These are phyloP conservation scores for Stromatinia cepivora DNA, from an alignment of 2,329 filamentous ascomycete genomes.

Conservation along the genomic window DNA sequence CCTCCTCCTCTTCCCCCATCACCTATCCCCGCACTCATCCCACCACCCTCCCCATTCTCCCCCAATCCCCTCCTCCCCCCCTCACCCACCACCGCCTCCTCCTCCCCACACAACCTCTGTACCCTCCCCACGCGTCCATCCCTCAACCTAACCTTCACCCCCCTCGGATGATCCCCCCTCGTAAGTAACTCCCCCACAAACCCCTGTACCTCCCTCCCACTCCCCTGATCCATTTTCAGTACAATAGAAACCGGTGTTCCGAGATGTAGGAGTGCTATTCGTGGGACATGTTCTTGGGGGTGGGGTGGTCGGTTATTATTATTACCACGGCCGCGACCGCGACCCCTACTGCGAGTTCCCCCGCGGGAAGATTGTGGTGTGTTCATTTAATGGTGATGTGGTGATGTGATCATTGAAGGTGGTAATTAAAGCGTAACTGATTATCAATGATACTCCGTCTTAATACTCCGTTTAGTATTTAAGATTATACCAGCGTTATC, in stretches of 20 bases:
- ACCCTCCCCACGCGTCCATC: conserved; percentile 40
- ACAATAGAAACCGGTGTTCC: conserved; percentile 39
- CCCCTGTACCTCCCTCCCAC: conserved; percentile 38
- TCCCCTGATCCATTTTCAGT: conserved; percentile 39
- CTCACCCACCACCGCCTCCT: conserved; percentile 27
- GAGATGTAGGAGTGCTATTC: conserved; percentile 31
- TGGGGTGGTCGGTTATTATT: background rate
- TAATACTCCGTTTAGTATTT: no score
- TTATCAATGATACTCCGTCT: no score
- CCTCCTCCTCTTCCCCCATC: no score
- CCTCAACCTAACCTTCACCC: conserved; percentile 39
- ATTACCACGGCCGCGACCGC: background rate
- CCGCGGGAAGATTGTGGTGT: background rate
- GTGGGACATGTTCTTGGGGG: conserved; percentile 30
- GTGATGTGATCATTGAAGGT: background rate
- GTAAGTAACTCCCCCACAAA: conserved; percentile 38
- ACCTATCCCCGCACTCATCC: background rate
- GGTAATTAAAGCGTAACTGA: no score
- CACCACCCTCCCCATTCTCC: background rate
- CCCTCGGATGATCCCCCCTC: conserved; percentile 38
- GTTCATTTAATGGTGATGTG: background rate
- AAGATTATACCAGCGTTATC: no score
- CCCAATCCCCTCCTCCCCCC: background rate
- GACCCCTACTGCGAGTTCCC: background rate
- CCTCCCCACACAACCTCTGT: conserved; percentile 34